A percentile compares a stretch with the other conserved stretches of the same genome.
Conservation (phyloP, 495 filamentous ascomycete species). For the Thozetella sp. region DNA sequence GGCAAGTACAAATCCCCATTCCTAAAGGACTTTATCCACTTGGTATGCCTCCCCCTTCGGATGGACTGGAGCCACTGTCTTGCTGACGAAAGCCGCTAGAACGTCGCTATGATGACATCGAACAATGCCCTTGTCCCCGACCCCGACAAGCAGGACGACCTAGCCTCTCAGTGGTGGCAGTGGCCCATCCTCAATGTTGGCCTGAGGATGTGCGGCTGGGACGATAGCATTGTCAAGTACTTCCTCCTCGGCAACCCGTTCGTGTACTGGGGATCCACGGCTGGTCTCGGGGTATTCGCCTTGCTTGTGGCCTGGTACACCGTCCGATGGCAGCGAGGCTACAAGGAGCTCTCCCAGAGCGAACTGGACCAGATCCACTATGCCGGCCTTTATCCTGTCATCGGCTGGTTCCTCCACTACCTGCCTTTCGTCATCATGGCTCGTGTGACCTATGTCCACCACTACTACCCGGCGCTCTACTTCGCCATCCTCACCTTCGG, state of each 20-base stretch:
- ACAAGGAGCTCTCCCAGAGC: conserved; percentile 73
- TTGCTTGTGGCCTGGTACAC: conserved; percentile 80
- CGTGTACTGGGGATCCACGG: conserved; percentile 94
- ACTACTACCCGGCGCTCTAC: conserved; percentile 99
- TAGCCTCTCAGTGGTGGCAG: conserved; percentile 97
- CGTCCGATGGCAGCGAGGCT: conserved; percentile 95
- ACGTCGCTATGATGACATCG: conserved; percentile 99
- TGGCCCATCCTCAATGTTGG: conserved; percentile 97
- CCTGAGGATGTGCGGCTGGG: conserved; percentile 98
- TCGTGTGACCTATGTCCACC: conserved; percentile 97
- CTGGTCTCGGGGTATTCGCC: conserved; percentile 71
- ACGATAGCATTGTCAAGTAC: conserved; percentile 93
- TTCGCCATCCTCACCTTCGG: conserved; percentile 91
- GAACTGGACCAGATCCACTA: conserved; percentile 96
- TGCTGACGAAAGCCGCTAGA: conserved; percentile 31
- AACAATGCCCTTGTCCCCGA: conserved; percentile 98
- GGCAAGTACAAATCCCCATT: conserved; percentile 96
- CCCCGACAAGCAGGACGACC: conserved; percentile 97
- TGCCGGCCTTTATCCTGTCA: conserved; percentile 83
- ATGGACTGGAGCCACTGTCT: not conserved
- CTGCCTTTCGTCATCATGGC: conserved; percentile 96
- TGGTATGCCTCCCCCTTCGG: conserved; percentile 32
- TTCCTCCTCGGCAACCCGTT: conserved; percentile 96
- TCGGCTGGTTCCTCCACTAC: conserved; percentile 97
- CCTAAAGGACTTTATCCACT: conserved; percentile 91